Evolutionary conservation across 83 land plant species (phyloP).

Genomic region (Diphasiastrum complanatum): DNA sequence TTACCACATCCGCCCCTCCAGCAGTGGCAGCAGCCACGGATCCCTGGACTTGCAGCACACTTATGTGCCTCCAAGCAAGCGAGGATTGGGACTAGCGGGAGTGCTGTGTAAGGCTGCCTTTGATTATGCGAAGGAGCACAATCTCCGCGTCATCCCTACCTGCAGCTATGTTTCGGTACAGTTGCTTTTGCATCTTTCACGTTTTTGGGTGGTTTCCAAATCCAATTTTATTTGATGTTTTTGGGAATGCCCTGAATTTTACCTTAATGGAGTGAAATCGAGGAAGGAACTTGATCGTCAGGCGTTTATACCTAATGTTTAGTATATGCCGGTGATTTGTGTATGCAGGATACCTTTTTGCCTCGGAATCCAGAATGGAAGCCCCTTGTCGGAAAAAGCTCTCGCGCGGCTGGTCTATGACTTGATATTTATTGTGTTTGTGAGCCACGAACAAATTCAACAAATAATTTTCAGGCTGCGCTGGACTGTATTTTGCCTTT

Average conservation of each 20-base stretch:
- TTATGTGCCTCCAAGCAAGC: slow-evolving; percentile 16
- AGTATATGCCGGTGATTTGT: neutral
- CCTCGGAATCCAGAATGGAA: slow-evolving; percentile 19
- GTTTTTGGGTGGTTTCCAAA: too few species aligned
- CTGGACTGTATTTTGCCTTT: too few species aligned
- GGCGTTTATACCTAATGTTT: neutral
- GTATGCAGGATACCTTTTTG: slow-evolving; percentile 17
- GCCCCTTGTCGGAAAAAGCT: too few species aligned
- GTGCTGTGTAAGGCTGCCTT: slow-evolving; percentile 22
- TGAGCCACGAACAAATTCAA: too few species aligned
- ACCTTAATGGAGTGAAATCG: neutral
- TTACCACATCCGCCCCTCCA: slow-evolving; percentile 7
- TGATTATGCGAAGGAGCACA: slow-evolving; percentile 11
- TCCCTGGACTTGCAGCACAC: slow-evolving; percentile 20
- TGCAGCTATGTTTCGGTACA: slow-evolving; percentile 19
- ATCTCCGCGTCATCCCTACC: slow-evolving; percentile 11
- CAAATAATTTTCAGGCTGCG: too few species aligned
- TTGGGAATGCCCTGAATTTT: neutral
- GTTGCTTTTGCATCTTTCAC: neutral
- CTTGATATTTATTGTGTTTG: too few species aligned
- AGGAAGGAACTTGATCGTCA: neutral
- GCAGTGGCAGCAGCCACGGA: neutral
- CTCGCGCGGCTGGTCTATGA: too few species aligned
- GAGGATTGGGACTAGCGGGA: slow-evolving; percentile 19
- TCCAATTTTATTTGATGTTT: too few species aligned